A percentile compares a stretch with the other conserved stretches of the same genome.
Conservation (phyloP, 176 grass and related monocot genomes). For the Panicum miliaceum region DNA sequence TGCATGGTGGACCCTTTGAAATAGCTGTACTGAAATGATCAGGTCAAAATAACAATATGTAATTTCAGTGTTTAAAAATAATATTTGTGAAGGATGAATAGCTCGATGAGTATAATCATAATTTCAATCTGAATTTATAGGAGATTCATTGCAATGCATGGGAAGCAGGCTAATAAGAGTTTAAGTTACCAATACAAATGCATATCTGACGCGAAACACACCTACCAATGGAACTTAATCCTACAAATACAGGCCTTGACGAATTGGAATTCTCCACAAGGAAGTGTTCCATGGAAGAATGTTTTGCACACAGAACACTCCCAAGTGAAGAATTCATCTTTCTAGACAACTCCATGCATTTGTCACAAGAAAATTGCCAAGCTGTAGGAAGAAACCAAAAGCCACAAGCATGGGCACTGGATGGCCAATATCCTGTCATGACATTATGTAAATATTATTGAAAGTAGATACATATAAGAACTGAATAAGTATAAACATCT, state of each 20-base stretch:
- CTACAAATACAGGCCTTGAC: slow-evolving; percentile 78
- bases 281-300: slow-evolving; percentile 66
- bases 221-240: slow-evolving; percentile 96
- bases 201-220: slow-evolving; percentile 42
- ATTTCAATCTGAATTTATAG: background rate
- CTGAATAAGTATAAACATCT: slow-evolving; percentile 8
- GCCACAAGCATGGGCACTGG: slow-evolving; percentile 69
- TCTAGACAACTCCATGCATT: slow-evolving; percentile 61
- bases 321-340: slow-evolving; percentile 45
- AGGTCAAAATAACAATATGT: background rate
- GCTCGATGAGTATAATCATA: background rate
- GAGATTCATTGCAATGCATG: background rate
- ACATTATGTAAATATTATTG: slow-evolving; percentile 15
- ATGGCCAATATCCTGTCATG: slow-evolving; percentile 84
- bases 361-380: slow-evolving; percentile 91
- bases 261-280: slow-evolving; percentile 47
- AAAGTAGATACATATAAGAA: slow-evolving; percentile 14
- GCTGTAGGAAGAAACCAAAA: slow-evolving; percentile 91
- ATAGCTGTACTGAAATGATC: background rate
- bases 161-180: background rate
- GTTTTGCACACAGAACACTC: slow-evolving; percentile 57
- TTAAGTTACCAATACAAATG: background rate
- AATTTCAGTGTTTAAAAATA: slow-evolving; percentile 4
- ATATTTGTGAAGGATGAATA: background rate
- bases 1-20: background rate